phyloP scores from a whole-genome alignment of 2,329 filamentous ascomycete species.

The Diatrype stigma region DNA sequence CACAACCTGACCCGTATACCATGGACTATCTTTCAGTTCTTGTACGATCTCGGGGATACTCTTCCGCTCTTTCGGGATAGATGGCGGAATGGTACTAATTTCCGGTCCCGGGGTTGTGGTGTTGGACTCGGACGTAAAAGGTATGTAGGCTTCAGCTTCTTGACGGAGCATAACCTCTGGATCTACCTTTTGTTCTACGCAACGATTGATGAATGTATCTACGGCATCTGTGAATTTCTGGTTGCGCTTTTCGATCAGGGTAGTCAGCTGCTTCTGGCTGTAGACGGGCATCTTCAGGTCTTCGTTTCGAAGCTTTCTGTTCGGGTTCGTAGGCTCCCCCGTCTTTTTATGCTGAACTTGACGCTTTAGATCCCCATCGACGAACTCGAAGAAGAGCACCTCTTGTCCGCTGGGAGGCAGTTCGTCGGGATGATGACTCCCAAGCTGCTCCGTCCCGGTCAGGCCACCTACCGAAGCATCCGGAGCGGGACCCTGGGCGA shows the following conservation, averaged over 20 bases:
- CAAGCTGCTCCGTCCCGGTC: constrained; percentile 44
- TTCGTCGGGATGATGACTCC: constrained; percentile 26
- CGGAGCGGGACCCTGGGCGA: constrained; percentile 44
- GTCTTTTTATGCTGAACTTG: constrained; percentile 70
- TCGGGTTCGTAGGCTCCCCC: constrained; percentile 65
- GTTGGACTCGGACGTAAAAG: constrained; percentile 47
- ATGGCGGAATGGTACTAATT: constrained; percentile 53
- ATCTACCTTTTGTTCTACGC: constrained; percentile 60
- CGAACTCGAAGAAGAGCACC: constrained; percentile 84
- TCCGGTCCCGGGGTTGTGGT: constrained; percentile 27
- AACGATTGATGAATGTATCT: constrained; percentile 71
- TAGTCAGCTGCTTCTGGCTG: constrained; percentile 87
- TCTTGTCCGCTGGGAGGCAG: constrained; percentile 46
- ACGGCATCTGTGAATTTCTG: constrained; percentile 75
- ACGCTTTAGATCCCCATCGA: constrained; percentile 85
- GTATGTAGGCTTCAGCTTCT: constrained; percentile 58
- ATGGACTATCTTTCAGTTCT: constrained; percentile 75
- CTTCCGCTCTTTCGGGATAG: constrained; percentile 76
- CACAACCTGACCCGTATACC: constrained; percentile 91
- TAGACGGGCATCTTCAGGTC: constrained; percentile 88
- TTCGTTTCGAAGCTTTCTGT: constrained; percentile 67
- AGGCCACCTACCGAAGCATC: constrained; percentile 55
- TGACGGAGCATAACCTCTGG: constrained; percentile 61
- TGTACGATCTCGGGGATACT: constrained; percentile 78
- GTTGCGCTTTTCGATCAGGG: constrained; percentile 85